A percentile compares a stretch with the other conserved stretches of the same genome.
Conservation (phyloP, 371 early-diverging fungal genomes). For the Mucor saturninus region DNA sequence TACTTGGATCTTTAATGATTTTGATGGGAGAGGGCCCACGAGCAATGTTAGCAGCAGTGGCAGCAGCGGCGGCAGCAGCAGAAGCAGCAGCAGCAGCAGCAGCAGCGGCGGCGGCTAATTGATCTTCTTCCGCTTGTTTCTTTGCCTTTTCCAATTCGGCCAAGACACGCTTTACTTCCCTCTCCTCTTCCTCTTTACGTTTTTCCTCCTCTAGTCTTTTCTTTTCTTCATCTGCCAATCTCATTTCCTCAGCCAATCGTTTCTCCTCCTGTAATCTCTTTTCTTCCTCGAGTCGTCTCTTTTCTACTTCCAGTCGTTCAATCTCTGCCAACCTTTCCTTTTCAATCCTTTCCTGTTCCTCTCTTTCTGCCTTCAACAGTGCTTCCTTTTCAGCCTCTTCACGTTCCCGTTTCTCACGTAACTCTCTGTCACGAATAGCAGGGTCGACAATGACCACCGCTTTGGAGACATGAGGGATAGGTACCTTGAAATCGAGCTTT, state of each 20-base stretch:
- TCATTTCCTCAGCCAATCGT: not conserved
- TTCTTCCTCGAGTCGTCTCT: constrained; percentile 14
- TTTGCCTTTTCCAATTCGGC: constrained; percentile 44
- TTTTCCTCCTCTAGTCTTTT: constrained; percentile 18
- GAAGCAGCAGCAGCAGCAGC: no score
- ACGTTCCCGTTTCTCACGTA: constrained; percentile 40
- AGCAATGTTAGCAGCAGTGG: constrained; percentile 15
- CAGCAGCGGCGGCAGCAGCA: no score
- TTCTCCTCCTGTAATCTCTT: constrained; percentile 18
- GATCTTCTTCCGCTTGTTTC: constrained; percentile 31
- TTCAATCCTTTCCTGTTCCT: constrained; percentile 24
- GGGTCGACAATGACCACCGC: constrained; percentile 73
- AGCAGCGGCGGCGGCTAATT: no score
- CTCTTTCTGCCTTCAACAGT: constrained; percentile 26
- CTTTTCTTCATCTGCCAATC: constrained; percentile 15
- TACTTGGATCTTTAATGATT: constrained; percentile 39
- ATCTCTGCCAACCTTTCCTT: constrained; percentile 37
- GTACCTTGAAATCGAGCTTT: constrained; percentile 34
- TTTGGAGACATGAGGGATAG: constrained; percentile 43
- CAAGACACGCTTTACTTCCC: constrained; percentile 23
- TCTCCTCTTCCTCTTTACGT: constrained; percentile 27
- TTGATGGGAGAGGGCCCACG: constrained; percentile 9
- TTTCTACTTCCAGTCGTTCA: constrained; percentile 33
- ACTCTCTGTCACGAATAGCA: constrained; percentile 39
- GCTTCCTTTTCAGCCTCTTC: constrained; percentile 54